phyloP scores from a whole-genome alignment of 257 asterid species.

The Schizonepeta tenuifolia region DNA sequence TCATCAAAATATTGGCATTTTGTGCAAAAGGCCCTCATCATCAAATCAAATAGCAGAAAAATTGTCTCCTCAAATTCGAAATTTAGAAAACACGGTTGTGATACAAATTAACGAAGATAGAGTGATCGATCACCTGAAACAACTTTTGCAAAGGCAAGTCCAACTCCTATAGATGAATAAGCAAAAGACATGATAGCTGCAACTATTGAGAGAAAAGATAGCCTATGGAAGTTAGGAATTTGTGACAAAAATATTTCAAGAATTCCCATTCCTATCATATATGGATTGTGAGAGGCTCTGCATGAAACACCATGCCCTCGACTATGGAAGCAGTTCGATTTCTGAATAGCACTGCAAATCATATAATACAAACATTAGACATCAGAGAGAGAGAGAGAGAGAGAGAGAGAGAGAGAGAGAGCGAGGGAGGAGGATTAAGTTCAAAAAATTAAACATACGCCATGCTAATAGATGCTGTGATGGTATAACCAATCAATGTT shows the following conservation, averaged over 20 bases:
- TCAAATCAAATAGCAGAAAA: too few relatives aligned
- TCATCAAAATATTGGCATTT: too few relatives aligned
- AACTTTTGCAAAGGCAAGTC: slow-evolving; percentile 59
- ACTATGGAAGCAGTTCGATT: slow-evolving; percentile 61
- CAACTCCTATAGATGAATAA: slow-evolving; percentile 68
- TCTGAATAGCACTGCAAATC: slow-evolving; percentile 58
- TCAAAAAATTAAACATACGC: too few relatives aligned
- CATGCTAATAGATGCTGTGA: slow-evolving; percentile 76
- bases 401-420: neutral
- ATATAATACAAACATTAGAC: neutral
- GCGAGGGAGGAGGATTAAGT: too few relatives aligned
- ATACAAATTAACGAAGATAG: too few relatives aligned
- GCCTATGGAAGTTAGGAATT: slow-evolving; percentile 65
- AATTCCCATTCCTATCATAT: slow-evolving; percentile 62
- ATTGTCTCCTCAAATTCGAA: too few relatives aligned
- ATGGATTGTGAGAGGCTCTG: slow-evolving; percentile 51
- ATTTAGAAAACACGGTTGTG: too few relatives aligned
- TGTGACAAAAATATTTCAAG: slow-evolving; percentile 63
- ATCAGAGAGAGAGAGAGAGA: too few relatives aligned
- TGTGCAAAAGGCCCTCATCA: too few relatives aligned
- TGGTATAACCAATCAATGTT: slow-evolving; percentile 65
- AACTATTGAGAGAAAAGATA: slow-evolving; percentile 55
- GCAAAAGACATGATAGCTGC: slow-evolving; percentile 77
- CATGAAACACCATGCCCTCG: slow-evolving; percentile 52
- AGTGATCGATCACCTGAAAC: slow-evolving; percentile 47